These are phyloP conservation scores for Aegilops tauschii DNA, from an alignment of 176 grass and related monocot species.

Conservation along the genomic window DNA sequence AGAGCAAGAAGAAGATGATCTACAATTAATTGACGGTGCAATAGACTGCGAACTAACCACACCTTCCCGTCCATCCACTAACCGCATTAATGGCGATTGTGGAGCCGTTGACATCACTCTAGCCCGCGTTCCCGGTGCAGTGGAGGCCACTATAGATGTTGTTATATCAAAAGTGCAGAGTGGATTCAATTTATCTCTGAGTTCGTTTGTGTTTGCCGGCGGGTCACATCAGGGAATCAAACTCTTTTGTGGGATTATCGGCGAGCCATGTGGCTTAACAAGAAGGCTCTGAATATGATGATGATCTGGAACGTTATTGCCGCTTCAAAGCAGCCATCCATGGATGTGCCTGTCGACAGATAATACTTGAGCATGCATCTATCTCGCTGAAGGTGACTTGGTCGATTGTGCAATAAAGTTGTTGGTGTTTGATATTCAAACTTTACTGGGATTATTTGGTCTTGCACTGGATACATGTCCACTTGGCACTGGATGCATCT, in stretches of 20 bases:
- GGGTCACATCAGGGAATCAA: background rate
- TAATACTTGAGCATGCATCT: background rate
- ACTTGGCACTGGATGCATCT: background rate
- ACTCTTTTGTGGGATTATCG: background rate
- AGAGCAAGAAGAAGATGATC: background rate
- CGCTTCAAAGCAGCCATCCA: background rate
- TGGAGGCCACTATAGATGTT: background rate
- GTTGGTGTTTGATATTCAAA: background rate
- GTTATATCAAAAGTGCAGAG: background rate
- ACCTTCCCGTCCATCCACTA: background rate
- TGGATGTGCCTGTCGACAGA: background rate
- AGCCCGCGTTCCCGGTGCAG: background rate
- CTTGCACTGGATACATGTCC: background rate
- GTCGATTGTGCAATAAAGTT: background rate
- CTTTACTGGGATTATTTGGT: background rate
- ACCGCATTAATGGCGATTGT: background rate
- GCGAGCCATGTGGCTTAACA: background rate
- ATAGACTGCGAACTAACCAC: background rate
- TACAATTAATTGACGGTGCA: background rate
- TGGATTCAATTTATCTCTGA: background rate
- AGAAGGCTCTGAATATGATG: background rate
- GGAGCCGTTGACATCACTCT: background rate
- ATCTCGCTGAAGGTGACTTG: background rate
- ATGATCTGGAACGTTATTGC: background rate
- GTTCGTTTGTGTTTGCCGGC: background rate